Evolutionary conservation across 768 basidiomycete genomes (phyloP).

Genomic region (Ramaria rubella): DNA sequence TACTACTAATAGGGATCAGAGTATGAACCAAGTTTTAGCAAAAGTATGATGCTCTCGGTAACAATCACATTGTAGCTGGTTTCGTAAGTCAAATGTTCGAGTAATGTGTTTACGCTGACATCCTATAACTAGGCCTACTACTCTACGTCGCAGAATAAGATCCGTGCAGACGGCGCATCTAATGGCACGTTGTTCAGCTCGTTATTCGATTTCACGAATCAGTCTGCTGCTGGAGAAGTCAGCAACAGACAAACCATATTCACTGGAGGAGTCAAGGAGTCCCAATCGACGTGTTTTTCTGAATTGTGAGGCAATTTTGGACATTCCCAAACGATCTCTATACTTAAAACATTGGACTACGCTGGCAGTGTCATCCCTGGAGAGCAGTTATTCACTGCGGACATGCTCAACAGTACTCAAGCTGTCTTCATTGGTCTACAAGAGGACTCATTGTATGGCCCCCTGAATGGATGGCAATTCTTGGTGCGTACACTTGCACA

Average conservation of each 20-base stretch:
- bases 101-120: not conserved
- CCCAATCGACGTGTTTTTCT: slow-evolving; percentile 4
- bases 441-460: slow-evolving; percentile 4
- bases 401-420: slow-evolving; percentile 2
- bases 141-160: not conserved
- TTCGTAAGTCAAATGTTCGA: too few species aligned
- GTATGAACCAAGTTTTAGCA: not conserved
- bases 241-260: slow-evolving; percentile 2
- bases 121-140: not conserved
- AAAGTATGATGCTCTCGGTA: slow-evolving; percentile 2
- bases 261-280: not conserved
- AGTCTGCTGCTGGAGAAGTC: not conserved
- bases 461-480: slow-evolving; percentile 9
- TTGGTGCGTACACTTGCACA: not conserved
- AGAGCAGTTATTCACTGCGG: not conserved
- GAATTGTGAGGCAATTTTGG: not conserved
- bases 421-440: slow-evolving; percentile 7
- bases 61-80: slow-evolving; percentile 1
- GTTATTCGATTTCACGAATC: slow-evolving; percentile 5
- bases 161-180: not conserved
- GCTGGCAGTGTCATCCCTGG: slow-evolving; percentile 3
- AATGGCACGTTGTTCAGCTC: not conserved
- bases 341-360: not conserved
- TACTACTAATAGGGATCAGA: not conserved
- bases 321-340: not conserved